Percentiles rank a stretch among this genome's conserved stretches.
Conservation (phyloP, 768 basidiomycete species). For the Suillus bovinus region DNA sequence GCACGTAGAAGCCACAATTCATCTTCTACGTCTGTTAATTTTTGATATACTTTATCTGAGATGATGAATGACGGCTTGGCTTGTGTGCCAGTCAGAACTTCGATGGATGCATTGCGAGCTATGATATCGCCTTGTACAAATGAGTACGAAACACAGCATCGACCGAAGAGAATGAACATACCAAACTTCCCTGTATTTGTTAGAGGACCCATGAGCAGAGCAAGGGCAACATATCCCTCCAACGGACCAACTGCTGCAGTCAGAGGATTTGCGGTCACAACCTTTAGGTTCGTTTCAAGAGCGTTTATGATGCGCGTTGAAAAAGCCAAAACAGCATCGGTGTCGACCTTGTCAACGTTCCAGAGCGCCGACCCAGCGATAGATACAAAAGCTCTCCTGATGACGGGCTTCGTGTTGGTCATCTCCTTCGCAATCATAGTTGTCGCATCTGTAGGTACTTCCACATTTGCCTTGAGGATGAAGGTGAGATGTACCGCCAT, state of each 20-base stretch:
- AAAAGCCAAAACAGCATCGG: constrained; percentile 50
- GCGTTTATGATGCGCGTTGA: constrained; percentile 55
- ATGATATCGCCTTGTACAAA: constrained; percentile 44
- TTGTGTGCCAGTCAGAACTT: constrained; percentile 45
- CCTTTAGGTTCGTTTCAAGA: constrained; percentile 72
- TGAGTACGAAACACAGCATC: constrained; percentile 4
- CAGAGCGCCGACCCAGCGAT: constrained; percentile 65
- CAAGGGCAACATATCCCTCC: constrained; percentile 81
- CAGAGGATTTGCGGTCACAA: constrained; percentile 59
- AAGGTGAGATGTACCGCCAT: constrained; percentile 61
- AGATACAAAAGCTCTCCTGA: constrained; percentile 61
- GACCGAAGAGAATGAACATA: constrained; percentile 35
- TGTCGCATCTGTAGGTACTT: constrained; percentile 45
- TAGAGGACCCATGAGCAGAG: constrained; percentile 66
- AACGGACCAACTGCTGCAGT: constrained; percentile 64
- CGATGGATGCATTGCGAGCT: constrained; percentile 47
- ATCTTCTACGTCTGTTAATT: constrained; percentile 59
- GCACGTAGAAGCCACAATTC: constrained; percentile 79
- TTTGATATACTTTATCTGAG: constrained; percentile 86
- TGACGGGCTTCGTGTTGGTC: constrained; percentile 58
- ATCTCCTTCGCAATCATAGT: constrained; percentile 70
- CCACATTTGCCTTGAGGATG: constrained; percentile 43
- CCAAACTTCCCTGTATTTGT: constrained; percentile 51
- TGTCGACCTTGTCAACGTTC: constrained; percentile 39
- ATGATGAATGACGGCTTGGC: constrained; percentile 84